Evolutionary conservation across 2,329 filamentous ascomycete genomes (phyloP).

Genomic region (Colletotrichum trifolii): DNA sequence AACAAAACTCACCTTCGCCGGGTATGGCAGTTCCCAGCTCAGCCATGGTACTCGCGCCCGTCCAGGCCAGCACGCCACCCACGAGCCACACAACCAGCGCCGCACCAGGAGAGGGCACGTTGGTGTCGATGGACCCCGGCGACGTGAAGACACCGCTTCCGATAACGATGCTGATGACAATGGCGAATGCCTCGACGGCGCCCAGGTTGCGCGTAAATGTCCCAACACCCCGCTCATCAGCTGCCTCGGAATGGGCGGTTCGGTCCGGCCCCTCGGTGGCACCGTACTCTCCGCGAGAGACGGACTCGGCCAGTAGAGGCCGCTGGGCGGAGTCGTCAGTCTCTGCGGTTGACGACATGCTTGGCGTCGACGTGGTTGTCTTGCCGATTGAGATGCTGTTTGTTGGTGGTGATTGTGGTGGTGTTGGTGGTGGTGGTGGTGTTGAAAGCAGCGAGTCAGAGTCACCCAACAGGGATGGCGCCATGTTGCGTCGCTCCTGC

Average conservation of each 20-base stretch:
- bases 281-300: slow-evolving; percentile 22
- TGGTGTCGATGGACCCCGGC: slow-evolving; percentile 70
- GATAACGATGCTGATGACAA: slow-evolving; percentile 72
- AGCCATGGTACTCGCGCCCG: slow-evolving; percentile 70
- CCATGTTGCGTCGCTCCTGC: slow-evolving; percentile 5
- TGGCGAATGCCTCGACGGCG: slow-evolving; percentile 63
- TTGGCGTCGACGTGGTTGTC: background rate
- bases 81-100: slow-evolving; percentile 70
- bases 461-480: slow-evolving; percentile 29
- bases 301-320: slow-evolving; percentile 31
- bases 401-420: background rate
- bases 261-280: slow-evolving; percentile 24
- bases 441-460: slow-evolving; percentile 4
- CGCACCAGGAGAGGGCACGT: slow-evolving; percentile 69
- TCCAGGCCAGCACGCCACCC: slow-evolving; percentile 72
- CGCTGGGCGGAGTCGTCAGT: slow-evolving; percentile 13
- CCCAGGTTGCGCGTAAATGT: slow-evolving; percentile 59
- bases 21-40: slow-evolving; percentile 73
- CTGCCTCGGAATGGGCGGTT: slow-evolving; percentile 12
- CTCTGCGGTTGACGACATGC: slow-evolving; percentile 16
- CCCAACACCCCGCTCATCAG: slow-evolving; percentile 29
- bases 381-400: slow-evolving; percentile 3
- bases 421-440: slow-evolving; percentile 13
- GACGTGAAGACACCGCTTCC: slow-evolving; percentile 74
- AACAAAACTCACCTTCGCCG: slow-evolving; percentile 60